Base-by-base conservation (phyloP, 1,139 yeast genomes). In the Candida neerlandica region DNA sequence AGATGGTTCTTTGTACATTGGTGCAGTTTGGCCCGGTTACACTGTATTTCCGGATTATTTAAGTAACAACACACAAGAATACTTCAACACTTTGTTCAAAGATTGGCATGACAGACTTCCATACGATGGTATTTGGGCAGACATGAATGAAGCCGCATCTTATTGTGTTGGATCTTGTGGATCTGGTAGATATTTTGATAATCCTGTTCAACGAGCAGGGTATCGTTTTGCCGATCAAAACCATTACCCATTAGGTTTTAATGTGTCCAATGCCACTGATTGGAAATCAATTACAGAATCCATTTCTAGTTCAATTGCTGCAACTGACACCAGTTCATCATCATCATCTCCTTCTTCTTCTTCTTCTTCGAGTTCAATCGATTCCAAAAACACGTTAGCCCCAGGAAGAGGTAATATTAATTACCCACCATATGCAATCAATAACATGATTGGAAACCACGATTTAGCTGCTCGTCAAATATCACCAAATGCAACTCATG, bases 51-150 rank as follows among this genome's bases (percentile, higher is more conserved):
- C 72, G 2, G 73, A 69, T 48, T 67, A 62, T 57, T 55, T 65
- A 21, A 65, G 62, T 11, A 55, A 58, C 42, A 55, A 58, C 41
- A 56, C 66, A 15, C 62, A 58, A 37, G 56, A 53, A 12, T 67
- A 60, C 56, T 68, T 71, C 69, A 51, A 56, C 11, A 53, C 61
- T 14, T 54, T 58, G 46, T 54, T 68, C 46, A 47, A 56, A 41
- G 52, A 55, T 23, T 65, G 65, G 62, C 58, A 61, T 48, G 52
- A 62, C 18, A 50, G 54, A n/a, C 46, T 66, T 21, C 59, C 62
- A 18, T 67, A 58, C 48, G 71, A 66, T 51, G 73, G 73, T 23
- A 57, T 69, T 32, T 69, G 74, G 74, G 51, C 63, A 23, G 74
- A 69, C 51, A 69, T 69, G 73, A 68, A 69, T 51, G 73, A 69